phyloP scores from a whole-genome alignment of 1,139 yeast genomes.

The Spathaspora sp. region DNA sequence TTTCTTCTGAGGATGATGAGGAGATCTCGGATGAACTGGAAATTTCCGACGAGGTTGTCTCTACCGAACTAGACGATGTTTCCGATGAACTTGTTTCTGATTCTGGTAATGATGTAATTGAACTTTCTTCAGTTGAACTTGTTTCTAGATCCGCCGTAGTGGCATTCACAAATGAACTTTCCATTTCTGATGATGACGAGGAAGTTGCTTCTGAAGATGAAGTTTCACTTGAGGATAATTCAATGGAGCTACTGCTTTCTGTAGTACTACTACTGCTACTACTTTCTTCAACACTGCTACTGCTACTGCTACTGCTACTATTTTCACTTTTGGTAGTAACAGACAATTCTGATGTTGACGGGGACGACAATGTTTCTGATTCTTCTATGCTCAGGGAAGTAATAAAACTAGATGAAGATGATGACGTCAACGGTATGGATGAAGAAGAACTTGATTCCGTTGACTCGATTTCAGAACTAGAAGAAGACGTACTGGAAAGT shows the following conservation, averaged over 20 bases:
- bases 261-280: neutral
- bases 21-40: constrained; percentile 8
- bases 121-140: neutral
- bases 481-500: constrained; percentile 1
- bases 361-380: constrained; percentile 1
- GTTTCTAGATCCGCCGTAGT: too few relatives aligned
- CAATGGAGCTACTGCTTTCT: neutral
- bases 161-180: neutral
- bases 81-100: constrained; percentile 1
- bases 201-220: constrained; percentile 5
- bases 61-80: constrained; percentile 5
- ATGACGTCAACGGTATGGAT: constrained; percentile 1
- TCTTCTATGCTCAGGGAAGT: neutral
- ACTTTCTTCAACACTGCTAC: neutral
- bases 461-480: constrained; percentile 1
- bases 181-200: neutral
- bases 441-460: neutral
- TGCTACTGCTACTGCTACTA: neutral
- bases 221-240: neutral
- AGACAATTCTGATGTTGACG: constrained; percentile 1
- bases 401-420: neutral
- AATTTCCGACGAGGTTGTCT: constrained; percentile 3
- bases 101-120: neutral
- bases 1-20: constrained; percentile 6
- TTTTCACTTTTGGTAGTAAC: neutral